These are phyloP conservation scores for Nakazawaea ambrosiae DNA, from an alignment of 805 yeast genomes.

Conservation along the genomic window DNA sequence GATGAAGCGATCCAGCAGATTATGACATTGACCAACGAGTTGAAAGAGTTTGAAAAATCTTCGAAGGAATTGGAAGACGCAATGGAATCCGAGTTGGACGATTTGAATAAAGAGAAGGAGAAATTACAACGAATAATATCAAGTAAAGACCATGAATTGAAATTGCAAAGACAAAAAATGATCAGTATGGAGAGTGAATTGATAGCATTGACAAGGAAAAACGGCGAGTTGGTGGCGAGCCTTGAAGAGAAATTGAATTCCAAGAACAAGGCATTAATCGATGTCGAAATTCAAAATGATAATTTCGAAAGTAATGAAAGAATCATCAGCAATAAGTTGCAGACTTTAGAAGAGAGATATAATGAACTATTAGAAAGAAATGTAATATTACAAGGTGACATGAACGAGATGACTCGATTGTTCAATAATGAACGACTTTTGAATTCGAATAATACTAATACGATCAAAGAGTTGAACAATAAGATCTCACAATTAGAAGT, in stretches of 20 bases:
- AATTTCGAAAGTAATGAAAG: conserved; percentile 32
- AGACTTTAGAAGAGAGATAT: conserved; percentile 29
- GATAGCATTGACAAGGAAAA: conserved; percentile 3
- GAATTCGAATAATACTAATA: conserved; percentile 1
- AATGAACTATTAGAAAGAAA: conserved; percentile 34
- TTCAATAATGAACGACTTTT: conserved; percentile 1
- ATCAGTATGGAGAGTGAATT: conserved; percentile 7
- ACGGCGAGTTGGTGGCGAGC: conserved; percentile 11
- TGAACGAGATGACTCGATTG: conserved; percentile 7
- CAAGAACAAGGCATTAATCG: conserved; percentile 27
- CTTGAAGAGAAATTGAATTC: conserved; percentile 18
- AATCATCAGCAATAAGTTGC: conserved; percentile 26
- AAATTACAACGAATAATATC: conserved; percentile 13
- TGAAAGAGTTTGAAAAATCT: conserved; percentile 35
- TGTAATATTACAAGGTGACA: conserved; percentile 35
- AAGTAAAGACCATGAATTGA: conserved; percentile 3
- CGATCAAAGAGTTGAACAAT: conserved; percentile 1
- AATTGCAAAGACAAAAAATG: neutral
- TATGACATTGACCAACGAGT: conserved; percentile 29
- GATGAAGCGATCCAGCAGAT: conserved; percentile 24
- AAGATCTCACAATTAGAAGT: neutral
- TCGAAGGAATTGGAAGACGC: conserved; percentile 38
- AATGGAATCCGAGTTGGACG: conserved; percentile 34
- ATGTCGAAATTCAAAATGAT: conserved; percentile 37
- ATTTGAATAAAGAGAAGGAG: conserved; percentile 19